Percentiles rank a stretch among this genome's conserved stretches.
These are phyloP conservation scores for Fusarium secorum DNA, from an alignment of 2,329 filamentous ascomycete species.

Conservation along the genomic window DNA sequence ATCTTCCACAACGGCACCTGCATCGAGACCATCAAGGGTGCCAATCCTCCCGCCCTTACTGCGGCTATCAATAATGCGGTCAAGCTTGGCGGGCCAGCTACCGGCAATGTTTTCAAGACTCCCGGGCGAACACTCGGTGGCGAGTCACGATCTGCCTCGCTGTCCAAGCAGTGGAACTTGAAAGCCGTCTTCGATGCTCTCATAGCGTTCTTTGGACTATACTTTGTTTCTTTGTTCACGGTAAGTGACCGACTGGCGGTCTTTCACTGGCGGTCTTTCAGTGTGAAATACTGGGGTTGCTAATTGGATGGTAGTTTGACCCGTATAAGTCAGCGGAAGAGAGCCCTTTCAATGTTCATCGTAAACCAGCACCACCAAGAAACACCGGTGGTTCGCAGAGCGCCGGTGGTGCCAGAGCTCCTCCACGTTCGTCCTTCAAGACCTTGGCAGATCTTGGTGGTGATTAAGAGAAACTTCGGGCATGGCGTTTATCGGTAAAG, in stretches of 20 bases:
- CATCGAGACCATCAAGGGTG: constrained; percentile 80
- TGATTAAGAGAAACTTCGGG: constrained; percentile 28
- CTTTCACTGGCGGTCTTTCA: not conserved
- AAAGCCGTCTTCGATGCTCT: constrained; percentile 58
- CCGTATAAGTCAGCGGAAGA: constrained; percentile 67
- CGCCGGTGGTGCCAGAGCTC: constrained; percentile 37
- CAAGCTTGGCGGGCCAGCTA: constrained; percentile 57
- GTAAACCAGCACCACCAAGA: constrained; percentile 37
- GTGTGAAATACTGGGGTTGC: constrained; percentile 4
- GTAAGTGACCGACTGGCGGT: constrained; percentile 49
- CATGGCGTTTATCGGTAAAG: not conserved
- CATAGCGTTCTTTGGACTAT: constrained; percentile 66
- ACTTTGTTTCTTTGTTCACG: constrained; percentile 68
- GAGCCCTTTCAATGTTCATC: constrained; percentile 65
- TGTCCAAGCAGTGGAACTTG: constrained; percentile 44
- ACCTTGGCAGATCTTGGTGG: constrained; percentile 62
- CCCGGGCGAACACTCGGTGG: constrained; percentile 67
- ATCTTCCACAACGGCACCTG: constrained; percentile 81
- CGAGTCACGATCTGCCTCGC: constrained; percentile 25
- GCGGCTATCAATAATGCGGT: constrained; percentile 77
- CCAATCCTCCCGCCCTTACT: constrained; percentile 78
- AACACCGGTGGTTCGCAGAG: constrained; percentile 36
- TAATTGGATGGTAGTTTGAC: constrained; percentile 59
- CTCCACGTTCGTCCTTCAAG: constrained; percentile 53
- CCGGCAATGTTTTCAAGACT: constrained; percentile 60